Base-by-base conservation (phyloP, 768 basidiomycete species). In the Suillus brevipes region DNA sequence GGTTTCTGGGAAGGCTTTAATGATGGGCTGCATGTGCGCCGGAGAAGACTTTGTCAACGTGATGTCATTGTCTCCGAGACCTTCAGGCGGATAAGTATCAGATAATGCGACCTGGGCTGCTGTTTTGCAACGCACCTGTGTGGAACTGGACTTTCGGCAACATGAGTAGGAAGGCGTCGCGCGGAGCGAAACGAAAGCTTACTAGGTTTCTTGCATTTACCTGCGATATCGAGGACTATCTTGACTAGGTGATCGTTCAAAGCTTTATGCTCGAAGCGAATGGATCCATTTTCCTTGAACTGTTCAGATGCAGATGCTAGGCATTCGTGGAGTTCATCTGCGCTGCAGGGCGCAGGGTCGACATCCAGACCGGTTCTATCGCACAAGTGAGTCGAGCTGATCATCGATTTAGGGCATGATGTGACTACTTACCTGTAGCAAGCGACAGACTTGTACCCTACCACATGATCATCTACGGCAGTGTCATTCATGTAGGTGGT, bases 11-110 rank as follows among this genome's bases (percentile, higher is more conserved):
- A 82, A 88, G 9, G 83, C 84, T 66, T 84, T 84, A 71, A 93
- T 90, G 66, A 90, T 73, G 4, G 86, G 80, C 70, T 93, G 91
- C 71, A 94, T 76, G 59, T 85, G 82, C 10, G 89, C 79, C 2
- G 92, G 90, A 4, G 87, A 88, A 1, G 89, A 81, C 8, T 78
- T 80, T 23, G 78, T 68, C 40, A 92, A 77, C 31, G 76, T 81
- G 58, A 94, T 84, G 62, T 93, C 89, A 64, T 83, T 85, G 68
- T 94, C 91, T 6, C 92, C 92, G 1, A 93, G 81, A 38, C 92
- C 75, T 34, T 50, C 8, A 18, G 62, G 50, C 6, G 20, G 58
- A 59, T 59, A 37, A 59, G 40, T 20, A 40, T 58, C 57, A 40
- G 12, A 25, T 28, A 31, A 20, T 12, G 14, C 40, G 40, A 31